phyloP scores from a whole-genome alignment of 306 rosid genomes.

The Quercus glauca region DNA sequence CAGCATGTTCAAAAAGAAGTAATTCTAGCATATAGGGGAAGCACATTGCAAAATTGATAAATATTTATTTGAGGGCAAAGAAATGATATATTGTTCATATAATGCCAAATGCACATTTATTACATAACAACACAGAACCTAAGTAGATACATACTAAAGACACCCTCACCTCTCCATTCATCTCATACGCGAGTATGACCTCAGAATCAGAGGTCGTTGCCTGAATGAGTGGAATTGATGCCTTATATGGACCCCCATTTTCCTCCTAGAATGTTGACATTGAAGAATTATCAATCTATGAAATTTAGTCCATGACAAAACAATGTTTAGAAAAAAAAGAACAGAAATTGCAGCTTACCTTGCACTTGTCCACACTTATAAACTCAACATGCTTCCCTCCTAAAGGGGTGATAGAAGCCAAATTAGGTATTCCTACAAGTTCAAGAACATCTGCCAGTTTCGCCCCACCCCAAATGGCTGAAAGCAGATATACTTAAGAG shows the following conservation, averaged over 20 bases:
- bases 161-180: slow-evolving; percentile 83
- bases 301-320: background rate
- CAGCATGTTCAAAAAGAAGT: too few relatives aligned
- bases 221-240: slow-evolving; percentile 85
- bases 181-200: slow-evolving; percentile 93
- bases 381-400: slow-evolving; percentile 97
- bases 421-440: slow-evolving; percentile 75
- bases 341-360: slow-evolving; percentile 41
- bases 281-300: slow-evolving; percentile 5
- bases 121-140: background rate
- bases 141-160: background rate
- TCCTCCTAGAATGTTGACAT: slow-evolving; percentile 58
- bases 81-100: too few relatives aligned
- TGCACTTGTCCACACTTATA: slow-evolving; percentile 82
- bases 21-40: too few relatives aligned
- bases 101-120: too few relatives aligned
- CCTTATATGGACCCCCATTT: slow-evolving; percentile 95
- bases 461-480: slow-evolving; percentile 97
- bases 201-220: slow-evolving; percentile 90
- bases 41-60: too few relatives aligned
- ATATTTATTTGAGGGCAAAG: too few relatives aligned
- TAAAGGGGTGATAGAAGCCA: slow-evolving; percentile 43
- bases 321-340: background rate
- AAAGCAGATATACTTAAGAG: background rate
- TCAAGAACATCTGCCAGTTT: slow-evolving; percentile 87